These are phyloP conservation scores for Chamaecrista fasciculata DNA, from an alignment of 306 rosid genomes.

Conservation along the genomic window DNA sequence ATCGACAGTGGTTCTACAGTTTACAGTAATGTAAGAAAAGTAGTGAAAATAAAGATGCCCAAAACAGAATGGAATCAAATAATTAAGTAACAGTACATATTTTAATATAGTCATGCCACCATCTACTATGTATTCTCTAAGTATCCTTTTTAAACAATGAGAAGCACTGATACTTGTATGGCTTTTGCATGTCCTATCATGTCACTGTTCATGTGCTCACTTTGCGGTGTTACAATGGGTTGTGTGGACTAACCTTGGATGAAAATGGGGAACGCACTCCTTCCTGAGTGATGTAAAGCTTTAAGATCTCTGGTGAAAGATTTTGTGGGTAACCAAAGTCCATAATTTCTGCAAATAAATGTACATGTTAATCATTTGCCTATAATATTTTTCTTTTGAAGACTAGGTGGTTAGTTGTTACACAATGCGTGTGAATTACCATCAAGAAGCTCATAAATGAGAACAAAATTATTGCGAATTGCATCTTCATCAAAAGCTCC, in stretches of 20 bases:
- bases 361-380: conserved; percentile 17
- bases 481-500: conserved; percentile 99
- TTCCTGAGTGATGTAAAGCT: conserved; percentile 96
- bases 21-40: not conserved
- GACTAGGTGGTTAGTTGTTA: not conserved
- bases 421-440: too few species aligned
- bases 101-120: not conserved
- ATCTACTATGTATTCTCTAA: not conserved
- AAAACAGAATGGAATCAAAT: conserved; percentile 1
- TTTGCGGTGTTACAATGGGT: conserved; percentile 20
- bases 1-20: not conserved
- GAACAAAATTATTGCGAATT: conserved; percentile 95
- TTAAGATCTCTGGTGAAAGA: conserved; percentile 94
- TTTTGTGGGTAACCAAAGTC: conserved; percentile 99
- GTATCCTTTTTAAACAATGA: not conserved
- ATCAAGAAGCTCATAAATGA: conserved; percentile 93
- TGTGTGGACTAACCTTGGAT: conserved; percentile 68
- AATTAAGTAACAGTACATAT: not conserved
- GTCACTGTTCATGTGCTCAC: not conserved
- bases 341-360: conserved; percentile 79
- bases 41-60: not conserved
- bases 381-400: conserved; percentile 11
- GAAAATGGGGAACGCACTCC: conserved; percentile 99
- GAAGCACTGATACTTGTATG: not conserved
- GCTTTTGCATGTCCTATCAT: conserved; percentile 11